Evolutionary conservation across 1,284 basidiomycete species (phyloP), one percentile per base, ranked within the genome.

Genomic region (Cryptococcus sp.): DNA sequence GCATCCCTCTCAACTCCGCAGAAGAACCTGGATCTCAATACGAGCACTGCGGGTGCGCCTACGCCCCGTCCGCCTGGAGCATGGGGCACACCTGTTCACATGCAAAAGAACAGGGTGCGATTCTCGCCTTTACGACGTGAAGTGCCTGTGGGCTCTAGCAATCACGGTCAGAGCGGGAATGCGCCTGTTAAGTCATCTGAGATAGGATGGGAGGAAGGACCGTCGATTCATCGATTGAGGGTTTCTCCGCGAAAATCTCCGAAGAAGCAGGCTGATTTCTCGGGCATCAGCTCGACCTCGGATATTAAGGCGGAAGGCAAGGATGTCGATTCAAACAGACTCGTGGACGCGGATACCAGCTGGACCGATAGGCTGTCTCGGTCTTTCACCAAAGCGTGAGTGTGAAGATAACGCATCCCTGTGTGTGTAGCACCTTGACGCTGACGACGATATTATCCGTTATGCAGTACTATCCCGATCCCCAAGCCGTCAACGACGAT

Each of bases 1-100:
- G 43, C 62, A 2, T 51, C n/a, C 5, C 11, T 45, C 13, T 45
- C 42, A 8, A 45, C 42, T 8, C 42, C 42, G 8, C 42, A 19
- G n/a, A 45, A 45, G 42, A n/a, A 45, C 8, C 16, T 15, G 42
- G n/a, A 19, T n/a, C 2, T 15, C 42, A 45, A 45, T 22, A n/a
- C 42, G n/a, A 19, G n/a, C n/a, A 22, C 15, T 47, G 50, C 27
- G 52, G 25, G 25, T 41, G 51, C n/a, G 25, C 56, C 16, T 16
- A 69, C 68, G 20, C 68, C 68, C 0, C 55, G 57, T 40, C 60
- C 64, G 8, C 68, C 68, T 5, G 68, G 68, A 19, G 68, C 63
- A 23, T 69, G 65, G 65, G 20, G 48, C 27, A 50, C 45, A 20
- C 57, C 60, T 2, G 30, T 35, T 35, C 42, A 22, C n/a, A 3